Evolutionary conservation across 495 filamentous ascomycete genomes (phyloP).

Genomic region (Hapsidospora chrysogenum): DNA sequence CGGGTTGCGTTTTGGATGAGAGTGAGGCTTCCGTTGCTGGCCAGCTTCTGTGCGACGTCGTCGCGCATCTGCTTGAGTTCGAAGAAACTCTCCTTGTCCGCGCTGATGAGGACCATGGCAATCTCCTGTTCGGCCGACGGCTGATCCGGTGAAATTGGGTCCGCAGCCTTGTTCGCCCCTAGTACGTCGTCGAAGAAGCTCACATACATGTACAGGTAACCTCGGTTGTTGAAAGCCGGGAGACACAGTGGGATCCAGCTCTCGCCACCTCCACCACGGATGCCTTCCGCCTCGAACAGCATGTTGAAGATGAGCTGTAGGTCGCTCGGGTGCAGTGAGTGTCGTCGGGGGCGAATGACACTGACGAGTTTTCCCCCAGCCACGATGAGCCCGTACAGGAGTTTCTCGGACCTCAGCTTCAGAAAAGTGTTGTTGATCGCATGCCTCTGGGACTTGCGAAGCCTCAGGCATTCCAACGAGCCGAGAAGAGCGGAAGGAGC

Average conservation of each 20-base stretch:
- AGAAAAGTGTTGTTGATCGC: constrained; percentile 75
- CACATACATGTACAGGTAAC: constrained; percentile 99
- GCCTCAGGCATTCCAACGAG: constrained; percentile 74
- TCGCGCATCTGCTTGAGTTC: constrained; percentile 75
- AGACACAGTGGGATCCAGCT: constrained; percentile 96
- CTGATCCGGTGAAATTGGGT: constrained; percentile 11
- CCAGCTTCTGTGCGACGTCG: constrained; percentile 55
- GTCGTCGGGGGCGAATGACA: constrained; percentile 83
- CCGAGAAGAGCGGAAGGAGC: constrained; percentile 79
- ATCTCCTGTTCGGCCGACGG: constrained; percentile 45
- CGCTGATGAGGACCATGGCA: constrained; percentile 83
- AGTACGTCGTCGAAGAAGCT: constrained; percentile 50
- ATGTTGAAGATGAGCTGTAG: constrained; percentile 97
- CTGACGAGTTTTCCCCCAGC: constrained; percentile 89
- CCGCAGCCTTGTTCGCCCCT: constrained; percentile 22
- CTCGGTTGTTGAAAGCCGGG: constrained; percentile 90
- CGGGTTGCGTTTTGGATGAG: constrained; percentile 57
- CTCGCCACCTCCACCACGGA: constrained; percentile 76
- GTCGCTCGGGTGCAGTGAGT: constrained; percentile 90
- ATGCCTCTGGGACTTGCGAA: constrained; percentile 75
- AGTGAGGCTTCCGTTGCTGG: constrained; percentile 56
- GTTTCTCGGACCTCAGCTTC: constrained; percentile 50
- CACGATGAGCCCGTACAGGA: constrained; percentile 88
- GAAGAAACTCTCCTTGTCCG: constrained; percentile 85
- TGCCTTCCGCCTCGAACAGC: constrained; percentile 87